Percentiles rank a stretch among this genome's conserved stretches.
Evolutionary conservation across 2,329 filamentous ascomycete genomes (phyloP).

Genomic region (Furcasterigmium furcatum): DNA sequence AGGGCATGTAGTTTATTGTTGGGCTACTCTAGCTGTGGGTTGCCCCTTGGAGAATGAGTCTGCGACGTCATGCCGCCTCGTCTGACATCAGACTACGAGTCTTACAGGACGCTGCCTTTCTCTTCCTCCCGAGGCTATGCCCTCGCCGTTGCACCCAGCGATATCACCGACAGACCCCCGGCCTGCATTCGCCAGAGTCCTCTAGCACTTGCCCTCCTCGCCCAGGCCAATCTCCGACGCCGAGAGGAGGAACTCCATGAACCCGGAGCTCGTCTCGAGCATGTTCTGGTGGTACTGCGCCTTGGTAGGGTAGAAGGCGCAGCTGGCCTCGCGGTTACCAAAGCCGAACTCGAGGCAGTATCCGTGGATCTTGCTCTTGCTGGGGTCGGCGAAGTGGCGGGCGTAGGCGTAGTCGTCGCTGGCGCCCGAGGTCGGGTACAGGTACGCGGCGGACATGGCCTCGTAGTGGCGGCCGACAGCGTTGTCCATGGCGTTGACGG

Average conservation of each 20-base stretch:
- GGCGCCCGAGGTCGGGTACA: conserved; percentile 43
- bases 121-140: too few relatives aligned
- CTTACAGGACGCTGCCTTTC: too few relatives aligned
- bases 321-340: conserved; percentile 23
- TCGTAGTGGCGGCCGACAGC: conserved; percentile 32
- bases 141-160: too few relatives aligned
- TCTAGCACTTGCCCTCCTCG: conserved; percentile 8
- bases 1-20: too few relatives aligned
- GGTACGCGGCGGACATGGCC: conserved; percentile 30
- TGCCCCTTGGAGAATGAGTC: too few relatives aligned
- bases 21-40: too few relatives aligned
- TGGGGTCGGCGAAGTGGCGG: conserved; percentile 33
- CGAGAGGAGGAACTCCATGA: conserved; percentile 41
- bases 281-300: conserved; percentile 39
- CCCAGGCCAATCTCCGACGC: conserved; percentile 12
- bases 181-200: too few relatives aligned
- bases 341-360: conserved; percentile 47
- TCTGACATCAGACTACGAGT: too few relatives aligned
- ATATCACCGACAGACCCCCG: too few relatives aligned
- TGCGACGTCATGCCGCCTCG: too few relatives aligned
- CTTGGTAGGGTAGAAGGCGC: conserved; percentile 42
- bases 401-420: conserved; percentile 44
- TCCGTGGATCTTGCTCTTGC: conserved; percentile 33
- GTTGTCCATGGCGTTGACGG: conserved; percentile 34
- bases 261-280: conserved; percentile 38